These are phyloP conservation scores for Miamiensis avidus DNA, from an alignment of 169 alveolate genomes.

Conservation along the genomic window DNA sequence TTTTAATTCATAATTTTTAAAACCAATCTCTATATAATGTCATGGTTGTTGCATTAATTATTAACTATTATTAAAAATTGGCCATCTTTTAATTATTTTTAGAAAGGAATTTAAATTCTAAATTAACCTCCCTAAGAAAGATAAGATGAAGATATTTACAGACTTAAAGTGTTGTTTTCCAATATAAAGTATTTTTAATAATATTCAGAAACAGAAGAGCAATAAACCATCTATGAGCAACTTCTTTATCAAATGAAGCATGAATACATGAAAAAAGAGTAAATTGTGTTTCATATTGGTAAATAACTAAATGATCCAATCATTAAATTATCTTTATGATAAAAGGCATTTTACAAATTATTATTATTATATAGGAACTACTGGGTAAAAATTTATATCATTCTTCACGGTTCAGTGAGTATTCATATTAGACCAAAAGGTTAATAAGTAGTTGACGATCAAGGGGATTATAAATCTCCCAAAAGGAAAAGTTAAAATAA, in stretches of 20 bases:
- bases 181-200: too few relatives aligned
- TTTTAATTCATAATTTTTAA: too few relatives aligned
- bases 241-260: neutral
- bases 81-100: neutral
- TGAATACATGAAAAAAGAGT: neutral
- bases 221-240: neutral
- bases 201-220: neutral
- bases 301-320: neutral
- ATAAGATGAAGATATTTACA: neutral
- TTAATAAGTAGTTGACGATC: neutral
- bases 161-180: neutral
- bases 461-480: neutral
- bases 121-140: neutral
- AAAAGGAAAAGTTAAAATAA: neutral
- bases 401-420: constrained; percentile 10
- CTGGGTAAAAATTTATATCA: constrained; percentile 13
- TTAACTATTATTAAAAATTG: too few relatives aligned
- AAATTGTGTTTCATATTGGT: constrained; percentile 11
- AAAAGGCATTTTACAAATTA: neutral
- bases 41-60: too few relatives aligned
- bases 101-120: neutral
- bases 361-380: constrained; percentile 15
- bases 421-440: constrained; percentile 10
- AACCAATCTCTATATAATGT: too few relatives aligned
- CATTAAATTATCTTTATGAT: neutral